These are phyloP conservation scores for Paraphoma sp. DNA, from an alignment of 2,329 filamentous ascomycete species.

Conservation along the genomic window DNA sequence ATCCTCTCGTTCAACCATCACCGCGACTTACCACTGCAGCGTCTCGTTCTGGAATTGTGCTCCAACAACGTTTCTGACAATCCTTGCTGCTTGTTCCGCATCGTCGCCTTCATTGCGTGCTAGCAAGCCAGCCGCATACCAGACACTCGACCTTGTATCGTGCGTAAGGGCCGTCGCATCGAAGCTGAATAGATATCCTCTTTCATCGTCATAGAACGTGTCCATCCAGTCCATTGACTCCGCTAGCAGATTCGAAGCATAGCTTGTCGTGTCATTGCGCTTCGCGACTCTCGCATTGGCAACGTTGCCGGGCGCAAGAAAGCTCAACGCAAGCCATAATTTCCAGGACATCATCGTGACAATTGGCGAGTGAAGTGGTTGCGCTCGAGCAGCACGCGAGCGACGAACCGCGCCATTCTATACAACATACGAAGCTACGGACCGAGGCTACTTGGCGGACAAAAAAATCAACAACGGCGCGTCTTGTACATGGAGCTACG, in stretches of 20 bases:
- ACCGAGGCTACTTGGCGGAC: constrained; percentile 1
- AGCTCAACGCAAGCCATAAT: constrained; percentile 16
- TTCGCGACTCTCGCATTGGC: constrained; percentile 11
- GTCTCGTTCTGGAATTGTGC: constrained; percentile 60
- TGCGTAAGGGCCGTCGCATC: constrained; percentile 58
- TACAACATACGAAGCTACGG: background rate
- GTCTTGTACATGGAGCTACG: constrained; percentile 6
- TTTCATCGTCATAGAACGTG: constrained; percentile 59
- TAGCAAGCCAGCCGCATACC: constrained; percentile 66
- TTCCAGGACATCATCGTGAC: constrained; percentile 13
- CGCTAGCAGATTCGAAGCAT: constrained; percentile 32
- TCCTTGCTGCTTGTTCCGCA: constrained; percentile 58
- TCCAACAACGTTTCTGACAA: constrained; percentile 61
- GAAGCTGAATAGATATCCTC: constrained; percentile 62
- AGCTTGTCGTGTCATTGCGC: constrained; percentile 24
- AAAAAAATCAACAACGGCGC: background rate
- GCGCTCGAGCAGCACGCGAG: background rate
- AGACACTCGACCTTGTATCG: constrained; percentile 63
- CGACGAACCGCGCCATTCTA: constrained; percentile 3
- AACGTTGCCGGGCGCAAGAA: constrained; percentile 8
- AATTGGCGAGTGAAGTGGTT: background rate
- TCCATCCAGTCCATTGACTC: constrained; percentile 65
- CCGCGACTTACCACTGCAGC: constrained; percentile 59
- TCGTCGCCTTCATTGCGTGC: constrained; percentile 61
- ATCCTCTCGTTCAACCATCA: background rate